Evolutionary conservation across 2,329 filamentous ascomycete genomes (phyloP), one percentile per base, ranked within the genome.

Genomic region (Aspergillus hortae): DNA sequence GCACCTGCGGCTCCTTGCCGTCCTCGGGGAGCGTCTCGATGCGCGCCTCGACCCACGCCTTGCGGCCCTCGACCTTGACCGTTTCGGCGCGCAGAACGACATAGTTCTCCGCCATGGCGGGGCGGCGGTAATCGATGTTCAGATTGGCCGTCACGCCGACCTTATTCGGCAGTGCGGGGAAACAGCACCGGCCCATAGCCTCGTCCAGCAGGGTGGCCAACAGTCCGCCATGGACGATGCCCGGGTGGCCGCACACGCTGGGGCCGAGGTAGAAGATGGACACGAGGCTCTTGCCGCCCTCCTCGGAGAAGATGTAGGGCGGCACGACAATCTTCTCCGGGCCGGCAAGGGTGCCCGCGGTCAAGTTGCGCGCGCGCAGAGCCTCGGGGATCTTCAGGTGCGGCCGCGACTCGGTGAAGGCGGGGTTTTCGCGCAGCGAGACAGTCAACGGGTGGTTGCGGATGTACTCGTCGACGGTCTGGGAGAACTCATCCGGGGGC

Each of bases 181-280:
- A 96, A 67, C 89, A 95, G 71, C 90, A 95, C 49, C 90, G 80
- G 30, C 89, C 92, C 41, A 97, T 77, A 0, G 90, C 90, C 71
- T 97, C 92, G 67, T 97, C 92, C 48, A 97, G 77, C 68, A 97
- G 80, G 11, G 92, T 96, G n/a, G 92, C 92, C 51, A 97, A 77
- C 58, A 96, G 76, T 0, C 92, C 92, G 46, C 92, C 92, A 69
- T 97, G 94, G 6, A 96, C 82, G 56, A 97, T 90, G 2, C 89
- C 90, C 5, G 90, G 89, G 70, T 97, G 92, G 1, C 92, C 92
- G 67, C 90, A 96, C 38, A 97, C 76, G 62, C 89, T 85, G 2
- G 80, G 74, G 2, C 92, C 92, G 0, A 96, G 79, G 67, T 92
- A 92, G 48, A 86, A 80, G 40, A 97, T 80, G 12, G 85, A 83